Conservation (phyloP, 305 asterid genomes). For the Coffea humblotiana region DNA sequence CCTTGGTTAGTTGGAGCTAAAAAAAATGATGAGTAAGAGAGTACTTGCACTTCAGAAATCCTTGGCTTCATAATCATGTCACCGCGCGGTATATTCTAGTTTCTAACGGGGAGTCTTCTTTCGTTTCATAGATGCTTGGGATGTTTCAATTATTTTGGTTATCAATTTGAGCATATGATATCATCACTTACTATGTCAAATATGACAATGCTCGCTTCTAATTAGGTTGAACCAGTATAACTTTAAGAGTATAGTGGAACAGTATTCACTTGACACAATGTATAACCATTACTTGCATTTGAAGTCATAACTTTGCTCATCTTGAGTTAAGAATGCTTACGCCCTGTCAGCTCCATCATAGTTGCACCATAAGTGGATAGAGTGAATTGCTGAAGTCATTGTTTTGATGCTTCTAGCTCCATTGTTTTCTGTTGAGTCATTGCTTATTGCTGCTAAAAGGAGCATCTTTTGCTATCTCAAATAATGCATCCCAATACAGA, state of each 20-base stretch:
- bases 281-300: background rate
- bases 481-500: background rate
- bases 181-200: background rate
- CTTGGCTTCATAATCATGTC: background rate
- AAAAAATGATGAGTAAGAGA: background rate
- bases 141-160: background rate
- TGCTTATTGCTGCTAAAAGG: background rate
- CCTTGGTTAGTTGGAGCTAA: background rate
- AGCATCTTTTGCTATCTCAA: background rate
- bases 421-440: background rate
- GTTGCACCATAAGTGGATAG: background rate
- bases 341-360: background rate
- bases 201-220: background rate
- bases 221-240: too few species aligned
- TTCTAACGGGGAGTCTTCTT: background rate
- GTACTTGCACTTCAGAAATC: background rate
- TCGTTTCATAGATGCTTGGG: background rate
- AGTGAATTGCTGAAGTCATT: background rate
- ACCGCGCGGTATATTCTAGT: background rate
- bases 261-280: background rate
- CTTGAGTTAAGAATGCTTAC: background rate
- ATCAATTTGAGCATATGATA: background rate
- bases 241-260: too few species aligned
- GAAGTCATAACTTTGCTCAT: background rate
- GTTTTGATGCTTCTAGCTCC: background rate